phyloP scores from a whole-genome alignment of 257 asterid genomes.

The Solanum acaule region DNA sequence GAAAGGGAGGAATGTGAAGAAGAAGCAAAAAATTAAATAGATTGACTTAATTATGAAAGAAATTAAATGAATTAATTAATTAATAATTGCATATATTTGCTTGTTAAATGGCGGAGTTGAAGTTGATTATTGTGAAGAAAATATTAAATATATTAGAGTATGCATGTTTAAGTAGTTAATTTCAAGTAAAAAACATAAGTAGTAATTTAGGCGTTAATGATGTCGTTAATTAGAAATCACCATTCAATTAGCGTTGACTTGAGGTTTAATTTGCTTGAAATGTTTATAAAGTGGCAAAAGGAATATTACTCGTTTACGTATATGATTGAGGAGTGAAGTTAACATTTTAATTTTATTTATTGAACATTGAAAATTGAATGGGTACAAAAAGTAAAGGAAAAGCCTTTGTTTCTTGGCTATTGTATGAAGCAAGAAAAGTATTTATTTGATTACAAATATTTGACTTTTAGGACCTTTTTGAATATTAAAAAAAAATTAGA shows the following conservation, averaged over 20 bases:
- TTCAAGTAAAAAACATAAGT: background rate
- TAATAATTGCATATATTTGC: background rate
- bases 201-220: background rate
- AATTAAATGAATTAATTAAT: background rate
- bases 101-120: background rate
- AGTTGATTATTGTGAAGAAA: background rate
- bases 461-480: background rate
- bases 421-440: background rate
- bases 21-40: background rate
- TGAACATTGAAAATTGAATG: background rate
- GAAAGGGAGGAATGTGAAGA: background rate
- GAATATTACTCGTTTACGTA: background rate
- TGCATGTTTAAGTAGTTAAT: background rate
- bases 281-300: background rate
- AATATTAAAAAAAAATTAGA: background rate
- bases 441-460: background rate
- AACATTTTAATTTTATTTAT: background rate
- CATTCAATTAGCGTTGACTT: background rate
- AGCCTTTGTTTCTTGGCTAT: background rate
- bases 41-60: background rate
- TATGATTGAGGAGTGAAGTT: background rate
- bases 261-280: background rate
- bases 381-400: background rate
- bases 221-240: background rate
- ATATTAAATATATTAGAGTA: background rate